A percentile compares a stretch with the other conserved stretches of the same genome.
Conservation (phyloP, 805 yeast species). For the Cyberlindnera mississippiensis region DNA sequence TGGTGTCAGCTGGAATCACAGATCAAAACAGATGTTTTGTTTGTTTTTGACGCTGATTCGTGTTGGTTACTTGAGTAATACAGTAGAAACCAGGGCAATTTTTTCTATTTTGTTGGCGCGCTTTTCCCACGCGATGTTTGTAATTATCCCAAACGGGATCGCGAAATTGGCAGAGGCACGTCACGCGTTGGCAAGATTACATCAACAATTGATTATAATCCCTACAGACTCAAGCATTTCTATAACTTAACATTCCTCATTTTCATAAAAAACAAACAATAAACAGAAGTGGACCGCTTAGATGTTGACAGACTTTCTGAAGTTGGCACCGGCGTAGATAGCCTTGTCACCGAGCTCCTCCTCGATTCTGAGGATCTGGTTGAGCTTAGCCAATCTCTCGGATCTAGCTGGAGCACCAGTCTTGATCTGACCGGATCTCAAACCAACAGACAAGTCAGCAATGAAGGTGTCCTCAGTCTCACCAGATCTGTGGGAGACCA, state of each 20-base stretch:
- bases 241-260: no score
- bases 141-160: no score
- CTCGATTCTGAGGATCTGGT: constrained; percentile 98
- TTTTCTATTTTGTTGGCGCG: background rate
- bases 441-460: constrained; percentile 97
- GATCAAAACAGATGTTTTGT: background rate
- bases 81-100: background rate
- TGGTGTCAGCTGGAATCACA: background rate
- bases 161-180: no score
- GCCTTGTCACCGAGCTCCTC: constrained; percentile 98
- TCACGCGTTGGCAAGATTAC: no score
- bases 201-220: no score
- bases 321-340: constrained; percentile 87
- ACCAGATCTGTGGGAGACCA: constrained; percentile 99
- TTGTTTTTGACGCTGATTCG: background rate
- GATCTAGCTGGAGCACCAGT: constrained; percentile 99
- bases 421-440: constrained; percentile 98
- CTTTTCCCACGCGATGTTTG: background rate
- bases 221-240: no score
- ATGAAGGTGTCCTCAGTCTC: constrained; percentile 98
- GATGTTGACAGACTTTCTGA: constrained; percentile 50
- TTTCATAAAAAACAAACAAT: background rate
- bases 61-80: no score
- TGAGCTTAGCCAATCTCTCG: constrained; percentile 98
- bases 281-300: constrained; percentile 16